Conservation (phyloP, 2,329 filamentous ascomycete species). For the Alternaria triticina region DNA sequence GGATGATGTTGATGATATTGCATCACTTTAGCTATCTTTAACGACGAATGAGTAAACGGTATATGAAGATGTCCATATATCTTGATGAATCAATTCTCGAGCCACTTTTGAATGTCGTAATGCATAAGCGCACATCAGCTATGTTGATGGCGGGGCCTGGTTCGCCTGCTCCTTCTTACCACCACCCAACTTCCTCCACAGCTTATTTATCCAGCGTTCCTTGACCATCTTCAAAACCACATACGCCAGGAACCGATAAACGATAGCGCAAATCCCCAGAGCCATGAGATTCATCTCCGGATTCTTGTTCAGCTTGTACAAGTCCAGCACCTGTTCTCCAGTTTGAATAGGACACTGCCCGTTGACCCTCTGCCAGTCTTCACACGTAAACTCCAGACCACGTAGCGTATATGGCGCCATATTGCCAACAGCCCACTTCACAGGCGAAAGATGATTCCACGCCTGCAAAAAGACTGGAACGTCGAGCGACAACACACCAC, state of each 20-base stretch:
- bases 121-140: not conserved
- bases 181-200: conserved; percentile 35
- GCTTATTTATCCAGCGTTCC: conserved; percentile 56
- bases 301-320: conserved; percentile 71
- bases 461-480: conserved; percentile 41
- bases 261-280: conserved; percentile 67
- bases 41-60: not conserved
- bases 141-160: not conserved
- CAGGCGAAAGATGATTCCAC: conserved; percentile 74
- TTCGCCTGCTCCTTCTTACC: conserved; percentile 15
- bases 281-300: conserved; percentile 67
- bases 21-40: not conserved
- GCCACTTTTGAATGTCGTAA: not conserved
- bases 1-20: not conserved
- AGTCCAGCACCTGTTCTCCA: conserved; percentile 69
- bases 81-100: not conserved
- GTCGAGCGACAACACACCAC: conserved; percentile 20
- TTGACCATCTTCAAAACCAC: conserved; percentile 61
- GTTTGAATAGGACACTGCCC: conserved; percentile 70
- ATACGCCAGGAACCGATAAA: conserved; percentile 71
- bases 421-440: conserved; percentile 72
- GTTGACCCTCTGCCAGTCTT: conserved; percentile 63
- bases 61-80: not conserved
- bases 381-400: conserved; percentile 69
- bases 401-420: conserved; percentile 70